These are phyloP conservation scores for Corchorus capsularis DNA, from an alignment of 345 rosid genomes.

Conservation along the genomic window DNA sequence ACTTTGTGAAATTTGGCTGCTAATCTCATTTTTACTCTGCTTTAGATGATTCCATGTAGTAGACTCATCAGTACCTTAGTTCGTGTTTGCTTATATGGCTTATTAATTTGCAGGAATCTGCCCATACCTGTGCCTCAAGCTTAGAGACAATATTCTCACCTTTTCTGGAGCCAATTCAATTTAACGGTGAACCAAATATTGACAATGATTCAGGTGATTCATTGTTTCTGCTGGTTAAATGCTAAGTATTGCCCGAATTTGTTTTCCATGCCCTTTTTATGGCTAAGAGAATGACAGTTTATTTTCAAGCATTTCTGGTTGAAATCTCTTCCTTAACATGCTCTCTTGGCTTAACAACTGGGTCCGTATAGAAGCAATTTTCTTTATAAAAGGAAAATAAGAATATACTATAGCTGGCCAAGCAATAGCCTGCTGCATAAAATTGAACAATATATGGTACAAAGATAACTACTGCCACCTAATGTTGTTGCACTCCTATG, in stretches of 20 bases:
- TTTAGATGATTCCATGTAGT: not conserved
- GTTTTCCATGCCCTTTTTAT: not conserved
- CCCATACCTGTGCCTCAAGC: conserved; percentile 42
- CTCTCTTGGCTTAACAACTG: not conserved
- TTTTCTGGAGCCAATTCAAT: conserved; percentile 48
- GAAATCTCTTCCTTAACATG: not conserved
- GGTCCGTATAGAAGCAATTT: not conserved
- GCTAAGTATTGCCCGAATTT: not conserved
- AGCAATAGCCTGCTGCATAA: not conserved
- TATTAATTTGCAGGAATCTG: conserved; percentile 44
- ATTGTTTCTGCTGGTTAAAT: not conserved
- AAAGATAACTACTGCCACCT: not conserved
- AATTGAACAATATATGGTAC: not conserved
- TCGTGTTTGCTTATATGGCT: not conserved
- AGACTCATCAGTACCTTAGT: not conserved
- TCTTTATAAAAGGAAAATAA: not conserved
- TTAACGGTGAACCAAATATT: conserved; percentile 41
- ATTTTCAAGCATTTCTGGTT: conserved; percentile 1
- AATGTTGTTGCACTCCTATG: conserved; percentile 1
- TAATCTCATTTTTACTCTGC: not conserved
- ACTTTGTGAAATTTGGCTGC: not conserved
- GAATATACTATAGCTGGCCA: not conserved
- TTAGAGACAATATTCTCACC: conserved; percentile 87
- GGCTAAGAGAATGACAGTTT: not conserved
- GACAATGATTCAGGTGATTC: conserved; percentile 42